Evolutionary conservation across 192 early-diverging fungal genomes (phyloP).

Genomic region (Coemansia sp.): DNA sequence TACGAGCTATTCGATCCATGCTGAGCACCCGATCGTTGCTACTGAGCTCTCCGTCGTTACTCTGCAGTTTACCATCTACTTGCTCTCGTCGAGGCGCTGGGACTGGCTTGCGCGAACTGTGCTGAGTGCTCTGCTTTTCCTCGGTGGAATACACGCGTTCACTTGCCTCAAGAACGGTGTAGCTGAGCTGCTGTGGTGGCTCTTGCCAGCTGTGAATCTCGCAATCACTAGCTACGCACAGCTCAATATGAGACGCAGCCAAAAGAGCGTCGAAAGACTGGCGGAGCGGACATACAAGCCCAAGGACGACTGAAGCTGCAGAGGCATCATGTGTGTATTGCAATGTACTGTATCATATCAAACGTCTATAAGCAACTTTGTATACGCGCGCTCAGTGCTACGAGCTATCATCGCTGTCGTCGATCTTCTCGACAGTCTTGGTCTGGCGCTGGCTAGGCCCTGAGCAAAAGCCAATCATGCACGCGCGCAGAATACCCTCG

Average conservation of each 20-base stretch:
- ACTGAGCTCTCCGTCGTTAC: slow-evolving; percentile 44
- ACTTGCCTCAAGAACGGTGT: slow-evolving; percentile 19
- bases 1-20: slow-evolving; percentile 11
- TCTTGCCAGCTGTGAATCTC: slow-evolving; percentile 31
- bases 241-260: slow-evolving; percentile 48
- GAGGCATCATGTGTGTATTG: background rate
- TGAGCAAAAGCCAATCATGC: slow-evolving; percentile 65
- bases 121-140: background rate
- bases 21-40: slow-evolving; percentile 31
- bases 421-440: background rate
- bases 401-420: background rate
- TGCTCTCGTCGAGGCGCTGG: slow-evolving; percentile 44
- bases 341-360: background rate
- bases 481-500: slow-evolving; percentile 84
- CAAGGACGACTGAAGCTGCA: slow-evolving; percentile 22
- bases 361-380: background rate
- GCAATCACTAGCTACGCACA: slow-evolving; percentile 33
- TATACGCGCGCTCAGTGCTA: background rate
- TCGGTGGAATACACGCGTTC: slow-evolving; percentile 16
- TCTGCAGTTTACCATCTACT: slow-evolving; percentile 40
- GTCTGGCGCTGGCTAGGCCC: background rate
- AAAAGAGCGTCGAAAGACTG: slow-evolving; percentile 18
- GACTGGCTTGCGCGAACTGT: slow-evolving; percentile 8
- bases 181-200: slow-evolving; percentile 41
- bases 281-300: slow-evolving; percentile 13